These are phyloP conservation scores for Ophiostoma sp. DNA, from an alignment of 2,329 filamentous ascomycete species.

Conservation along the genomic window DNA sequence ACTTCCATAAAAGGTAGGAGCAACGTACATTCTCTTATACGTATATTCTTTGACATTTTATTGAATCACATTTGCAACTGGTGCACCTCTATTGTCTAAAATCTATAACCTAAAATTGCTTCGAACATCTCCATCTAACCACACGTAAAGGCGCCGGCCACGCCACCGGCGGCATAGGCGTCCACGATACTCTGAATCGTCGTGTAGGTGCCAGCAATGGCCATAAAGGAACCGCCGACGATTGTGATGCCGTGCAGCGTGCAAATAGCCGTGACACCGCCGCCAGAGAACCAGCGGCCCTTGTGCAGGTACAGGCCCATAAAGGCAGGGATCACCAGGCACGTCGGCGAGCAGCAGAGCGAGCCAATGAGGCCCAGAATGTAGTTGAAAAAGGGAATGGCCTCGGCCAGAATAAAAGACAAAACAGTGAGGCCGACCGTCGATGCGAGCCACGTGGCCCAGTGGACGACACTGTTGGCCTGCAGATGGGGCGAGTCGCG, in stretches of 20 bases:
- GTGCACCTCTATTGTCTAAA: neutral
- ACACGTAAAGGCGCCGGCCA: conserved; percentile 33
- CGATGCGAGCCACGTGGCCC: conserved; percentile 35
- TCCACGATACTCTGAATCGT: conserved; percentile 35
- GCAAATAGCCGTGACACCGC: conserved; percentile 21
- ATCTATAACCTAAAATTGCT: neutral
- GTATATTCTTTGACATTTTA: neutral
- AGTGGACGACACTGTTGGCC: conserved; percentile 36
- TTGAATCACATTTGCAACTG: neutral
- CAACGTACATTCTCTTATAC: neutral
- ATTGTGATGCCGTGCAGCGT: conserved; percentile 31
- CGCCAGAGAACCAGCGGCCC: conserved; percentile 19
- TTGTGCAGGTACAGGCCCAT: conserved; percentile 33
- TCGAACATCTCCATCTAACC: neutral
- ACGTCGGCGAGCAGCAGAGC: conserved; percentile 35
- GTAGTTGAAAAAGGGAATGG: conserved; percentile 31
- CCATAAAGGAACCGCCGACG: conserved; percentile 32
- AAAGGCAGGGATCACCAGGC: conserved; percentile 33
- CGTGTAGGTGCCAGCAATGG: conserved; percentile 34
- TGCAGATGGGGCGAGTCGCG: conserved; percentile 37
- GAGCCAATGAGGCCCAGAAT: conserved; percentile 28
- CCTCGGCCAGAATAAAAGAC: conserved; percentile 30
- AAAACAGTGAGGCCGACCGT: conserved; percentile 23
- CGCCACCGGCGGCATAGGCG: conserved; percentile 32
- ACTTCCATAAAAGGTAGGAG: neutral